Conservation (phyloP, 176 grass and related monocot genomes). For the Bothriochloa decipiens region DNA sequence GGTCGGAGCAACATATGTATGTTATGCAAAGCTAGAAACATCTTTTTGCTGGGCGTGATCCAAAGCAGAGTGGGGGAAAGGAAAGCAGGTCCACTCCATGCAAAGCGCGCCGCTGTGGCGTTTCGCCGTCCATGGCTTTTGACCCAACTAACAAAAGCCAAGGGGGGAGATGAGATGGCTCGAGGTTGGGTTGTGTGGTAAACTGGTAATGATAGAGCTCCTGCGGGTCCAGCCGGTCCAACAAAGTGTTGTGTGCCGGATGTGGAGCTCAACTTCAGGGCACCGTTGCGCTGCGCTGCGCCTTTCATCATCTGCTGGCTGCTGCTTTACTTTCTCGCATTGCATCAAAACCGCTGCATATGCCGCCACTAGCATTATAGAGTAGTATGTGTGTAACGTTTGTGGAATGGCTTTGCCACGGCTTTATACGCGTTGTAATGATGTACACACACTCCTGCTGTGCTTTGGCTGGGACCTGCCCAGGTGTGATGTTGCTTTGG, state of each 20-base stretch:
- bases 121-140: constrained; percentile 44
- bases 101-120: constrained; percentile 39
- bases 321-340: not conserved
- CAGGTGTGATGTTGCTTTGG: not conserved
- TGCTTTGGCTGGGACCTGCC: not conserved
- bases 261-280: constrained; percentile 22
- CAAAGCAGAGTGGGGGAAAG: constrained; percentile 39
- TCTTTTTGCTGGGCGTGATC: constrained; percentile 41
- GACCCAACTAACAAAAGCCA: constrained; percentile 24
- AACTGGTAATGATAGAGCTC: not conserved
- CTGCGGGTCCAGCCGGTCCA: constrained; percentile 24
- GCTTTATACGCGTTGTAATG: constrained; percentile 36
- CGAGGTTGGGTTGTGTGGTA: not conserved
- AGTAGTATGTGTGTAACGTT: not conserved
- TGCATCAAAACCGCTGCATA: not conserved
- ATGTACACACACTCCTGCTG: not conserved
- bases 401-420: constrained; percentile 22
- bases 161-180: not conserved
- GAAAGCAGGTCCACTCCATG: constrained; percentile 21
- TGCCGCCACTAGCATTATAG: not conserved
- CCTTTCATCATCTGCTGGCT: not conserved
- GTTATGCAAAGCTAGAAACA: constrained; percentile 18
- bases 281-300: not conserved
- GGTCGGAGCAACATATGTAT: constrained; percentile 25
- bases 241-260: constrained; percentile 32